Evolutionary conservation across 331 rosid species (phyloP).

Genomic region (Saraca asoca): DNA sequence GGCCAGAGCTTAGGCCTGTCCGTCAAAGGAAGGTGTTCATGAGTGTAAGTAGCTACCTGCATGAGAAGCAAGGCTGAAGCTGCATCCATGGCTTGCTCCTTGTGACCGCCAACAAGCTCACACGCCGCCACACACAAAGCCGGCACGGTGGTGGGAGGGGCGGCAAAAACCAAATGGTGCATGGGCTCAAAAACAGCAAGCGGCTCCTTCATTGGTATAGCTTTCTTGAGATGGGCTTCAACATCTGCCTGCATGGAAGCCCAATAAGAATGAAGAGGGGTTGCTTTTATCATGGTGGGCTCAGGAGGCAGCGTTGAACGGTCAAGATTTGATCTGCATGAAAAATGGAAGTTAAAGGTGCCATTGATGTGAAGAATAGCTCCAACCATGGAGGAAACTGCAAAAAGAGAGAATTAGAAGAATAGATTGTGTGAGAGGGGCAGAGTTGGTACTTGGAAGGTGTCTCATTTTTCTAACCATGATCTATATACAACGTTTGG

Average conservation of each 20-base stretch:
- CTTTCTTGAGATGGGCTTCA: slow-evolving; percentile 53
- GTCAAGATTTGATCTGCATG: slow-evolving; percentile 14
- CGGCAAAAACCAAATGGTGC: slow-evolving; percentile 44
- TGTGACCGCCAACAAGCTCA: slow-evolving; percentile 62
- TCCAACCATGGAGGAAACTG: slow-evolving; percentile 32
- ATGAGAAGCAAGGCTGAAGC: slow-evolving; percentile 60
- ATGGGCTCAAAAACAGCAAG: slow-evolving; percentile 60
- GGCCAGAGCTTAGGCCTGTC: slow-evolving; percentile 35
- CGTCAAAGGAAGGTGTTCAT: slow-evolving; percentile 46
- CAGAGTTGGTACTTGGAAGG: too few species aligned
- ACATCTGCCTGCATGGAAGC: slow-evolving; percentile 54
- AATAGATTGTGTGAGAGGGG: too few species aligned
- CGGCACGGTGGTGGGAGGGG: slow-evolving; percentile 59
- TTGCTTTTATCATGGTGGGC: slow-evolving; percentile 27
- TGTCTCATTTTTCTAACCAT: too few species aligned
- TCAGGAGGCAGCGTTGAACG: slow-evolving; percentile 21
- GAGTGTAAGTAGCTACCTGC: slow-evolving; percentile 43
- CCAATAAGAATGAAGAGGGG: slow-evolving; percentile 33
- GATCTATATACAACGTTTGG: too few species aligned
- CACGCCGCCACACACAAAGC: slow-evolving; percentile 67
- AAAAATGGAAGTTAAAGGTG: slow-evolving; percentile 17
- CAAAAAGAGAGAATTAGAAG: background rate
- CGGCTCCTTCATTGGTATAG: slow-evolving; percentile 52
- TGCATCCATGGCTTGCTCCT: slow-evolving; percentile 56
- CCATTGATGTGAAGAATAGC: slow-evolving; percentile 19